phyloP scores from a whole-genome alignment of 306 rosid genomes.

The Ochetophila trinervis region DNA sequence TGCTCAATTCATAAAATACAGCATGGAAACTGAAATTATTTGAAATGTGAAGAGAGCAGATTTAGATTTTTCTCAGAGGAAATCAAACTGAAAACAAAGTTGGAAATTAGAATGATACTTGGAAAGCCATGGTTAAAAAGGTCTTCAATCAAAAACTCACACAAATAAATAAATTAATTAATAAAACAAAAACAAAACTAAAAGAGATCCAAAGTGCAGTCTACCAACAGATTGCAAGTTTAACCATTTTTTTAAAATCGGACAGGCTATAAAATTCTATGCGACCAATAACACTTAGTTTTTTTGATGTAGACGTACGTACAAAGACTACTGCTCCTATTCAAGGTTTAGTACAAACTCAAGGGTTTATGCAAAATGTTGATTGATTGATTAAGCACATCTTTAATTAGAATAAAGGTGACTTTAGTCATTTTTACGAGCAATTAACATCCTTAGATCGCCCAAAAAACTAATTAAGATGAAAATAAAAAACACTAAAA shows the following conservation, averaged over 20 bases:
- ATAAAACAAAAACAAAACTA: background rate
- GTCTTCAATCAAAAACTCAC: too few relatives aligned
- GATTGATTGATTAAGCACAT: background rate
- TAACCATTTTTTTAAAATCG: background rate
- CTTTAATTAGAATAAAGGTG: background rate
- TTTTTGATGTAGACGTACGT: background rate
- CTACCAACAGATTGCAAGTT: background rate
- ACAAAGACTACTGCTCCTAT: background rate
- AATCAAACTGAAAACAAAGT: background rate
- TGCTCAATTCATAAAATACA: background rate
- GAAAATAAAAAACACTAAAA: slow-evolving; percentile 1
- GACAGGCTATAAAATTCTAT: background rate
- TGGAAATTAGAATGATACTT: background rate
- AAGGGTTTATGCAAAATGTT: background rate
- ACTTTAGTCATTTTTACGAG: background rate
- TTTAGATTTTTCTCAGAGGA: background rate
- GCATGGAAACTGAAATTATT: slow-evolving; percentile 7
- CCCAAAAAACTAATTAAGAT: background rate
- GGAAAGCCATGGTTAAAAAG: background rate
- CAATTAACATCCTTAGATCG: background rate
- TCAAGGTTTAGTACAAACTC: background rate
- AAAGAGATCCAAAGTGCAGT: slow-evolving; percentile 7
- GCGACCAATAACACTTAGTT: background rate
- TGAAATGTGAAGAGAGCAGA: background rate
- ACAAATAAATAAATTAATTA: background rate